Percentiles rank a stretch among this genome's conserved stretches.
Evolutionary conservation across 495 filamentous ascomycete genomes (phyloP).

Genomic region (Neurospora sp.): DNA sequence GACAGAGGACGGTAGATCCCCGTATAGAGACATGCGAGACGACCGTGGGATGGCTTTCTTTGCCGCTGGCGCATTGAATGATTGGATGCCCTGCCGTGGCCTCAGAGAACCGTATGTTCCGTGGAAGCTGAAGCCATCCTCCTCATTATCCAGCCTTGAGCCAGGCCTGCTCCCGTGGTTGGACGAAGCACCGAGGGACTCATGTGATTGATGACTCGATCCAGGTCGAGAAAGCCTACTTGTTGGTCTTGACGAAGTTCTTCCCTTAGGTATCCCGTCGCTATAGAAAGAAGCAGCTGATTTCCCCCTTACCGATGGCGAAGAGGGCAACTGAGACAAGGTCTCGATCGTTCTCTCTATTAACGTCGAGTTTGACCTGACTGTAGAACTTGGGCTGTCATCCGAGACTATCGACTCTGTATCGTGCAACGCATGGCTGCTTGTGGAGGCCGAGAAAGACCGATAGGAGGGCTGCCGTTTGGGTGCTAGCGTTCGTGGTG

Average conservation of each 20-base stretch:
- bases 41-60: constrained; percentile 4
- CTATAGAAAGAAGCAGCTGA: constrained; percentile 28
- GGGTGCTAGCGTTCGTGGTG: neutral
- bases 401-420: neutral
- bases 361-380: neutral
- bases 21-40: constrained; percentile 8
- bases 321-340: constrained; percentile 35
- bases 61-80: constrained; percentile 10
- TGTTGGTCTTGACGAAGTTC: constrained; percentile 25
- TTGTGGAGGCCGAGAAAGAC: neutral
- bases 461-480: neutral
- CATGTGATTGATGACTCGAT: constrained; percentile 37
- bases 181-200: constrained; percentile 20
- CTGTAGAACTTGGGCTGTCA: neutral
- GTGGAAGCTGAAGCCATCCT: constrained; percentile 21
- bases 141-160: constrained; percentile 28
- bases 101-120: constrained; percentile 23
- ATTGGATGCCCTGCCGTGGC: constrained; percentile 16
- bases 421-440: neutral
- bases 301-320: constrained; percentile 32
- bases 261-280: constrained; percentile 5
- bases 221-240: constrained; percentile 30
- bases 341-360: constrained; percentile 40
- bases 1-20: constrained; percentile 12
- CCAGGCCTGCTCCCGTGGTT: constrained; percentile 28